Evolutionary conservation across 2,329 filamentous ascomycete genomes (phyloP), one percentile per base, ranked within the genome.

Genomic region (Colletotrichum ledebouriae): DNA sequence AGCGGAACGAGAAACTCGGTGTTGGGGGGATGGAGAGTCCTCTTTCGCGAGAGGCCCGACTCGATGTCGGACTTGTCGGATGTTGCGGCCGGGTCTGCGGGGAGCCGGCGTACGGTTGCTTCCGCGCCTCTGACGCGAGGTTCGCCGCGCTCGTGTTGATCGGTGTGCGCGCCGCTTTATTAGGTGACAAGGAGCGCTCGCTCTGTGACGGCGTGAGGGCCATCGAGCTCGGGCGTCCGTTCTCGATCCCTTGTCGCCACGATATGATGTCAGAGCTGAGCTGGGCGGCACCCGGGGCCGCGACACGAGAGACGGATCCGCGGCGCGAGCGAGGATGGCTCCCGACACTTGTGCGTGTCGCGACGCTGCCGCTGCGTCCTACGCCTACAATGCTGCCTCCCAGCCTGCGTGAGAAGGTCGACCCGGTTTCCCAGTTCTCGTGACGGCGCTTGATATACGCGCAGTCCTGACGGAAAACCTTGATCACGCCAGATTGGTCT

Each of bases 391-490:
- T 83, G 25, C 86, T 85, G 59, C 85, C 86, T 25, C 58, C 58
- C 53, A 93, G 80, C 73, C 89, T 90, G 71, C 89, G 89, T 10
- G 92, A 94, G 73, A 97, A 92, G 7, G 89, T 89, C 15, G 92
- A 95, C 1, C 87, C 86, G 0, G 90, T 89, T 72, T 97, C 94
- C 91, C 91, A 95, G 42, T 86, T 87, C 63, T 94, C 93, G 65
- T 90, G 87, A 63, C 88, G 86, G 5, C 95, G 90, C 79, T 97
- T 97, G 56, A 85, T 80, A 73, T 87, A 93, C 0, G 95, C 96
- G 76, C 95, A 98, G 76, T 99, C 96, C 78, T 98, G 95, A 20
- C 96, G 89, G 76, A 98, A 98, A 0, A 98, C 92, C 77, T 98
- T 98, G 80, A 99, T 96, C 29, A 89, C 88, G 41, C 96, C 96